Conservation (phyloP, 2,329 filamentous ascomycete genomes). For the Aspergillus persii region DNA sequence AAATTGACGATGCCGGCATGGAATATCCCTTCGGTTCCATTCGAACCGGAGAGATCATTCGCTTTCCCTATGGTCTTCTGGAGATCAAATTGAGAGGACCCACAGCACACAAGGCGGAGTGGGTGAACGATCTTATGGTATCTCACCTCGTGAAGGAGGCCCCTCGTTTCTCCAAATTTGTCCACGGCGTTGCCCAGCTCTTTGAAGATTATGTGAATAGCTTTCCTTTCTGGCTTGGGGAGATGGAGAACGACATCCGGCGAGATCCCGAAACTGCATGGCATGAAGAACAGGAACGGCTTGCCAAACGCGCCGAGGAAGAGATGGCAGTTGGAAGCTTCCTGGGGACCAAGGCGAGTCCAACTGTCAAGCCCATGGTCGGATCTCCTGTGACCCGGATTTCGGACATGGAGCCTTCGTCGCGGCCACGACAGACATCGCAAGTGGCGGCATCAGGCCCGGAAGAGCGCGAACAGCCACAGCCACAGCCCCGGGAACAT, state of each 20-base stretch:
- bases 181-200: slow-evolving; percentile 84
- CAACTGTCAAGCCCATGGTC: slow-evolving; percentile 26
- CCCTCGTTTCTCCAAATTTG: slow-evolving; percentile 93
- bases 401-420: slow-evolving; percentile 25
- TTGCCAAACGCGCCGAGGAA: slow-evolving; percentile 77
- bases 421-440: slow-evolving; percentile 22
- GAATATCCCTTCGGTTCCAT: slow-evolving; percentile 84
- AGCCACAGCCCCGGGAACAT: slow-evolving; percentile 41
- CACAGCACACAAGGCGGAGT: slow-evolving; percentile 65
- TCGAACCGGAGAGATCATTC: slow-evolving; percentile 84
- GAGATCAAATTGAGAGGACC: slow-evolving; percentile 78
- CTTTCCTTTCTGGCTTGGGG: slow-evolving; percentile 92
- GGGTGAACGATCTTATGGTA: slow-evolving; percentile 87
- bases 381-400: slow-evolving; percentile 35
- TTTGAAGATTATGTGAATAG: slow-evolving; percentile 97
- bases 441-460: slow-evolving; percentile 22
- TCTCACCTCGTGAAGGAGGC: slow-evolving; percentile 90
- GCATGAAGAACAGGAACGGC: slow-evolving; percentile 83
- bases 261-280: slow-evolving; percentile 89
- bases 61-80: slow-evolving; percentile 85
- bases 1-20: slow-evolving; percentile 81
- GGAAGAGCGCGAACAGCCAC: slow-evolving; percentile 39
- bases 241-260: slow-evolving; percentile 89
- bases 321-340: slow-evolving; percentile 88
- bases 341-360: slow-evolving; percentile 55